Conservation (phyloP, 2,329 filamentous ascomycete genomes). For the Aspergillus sojae region DNA sequence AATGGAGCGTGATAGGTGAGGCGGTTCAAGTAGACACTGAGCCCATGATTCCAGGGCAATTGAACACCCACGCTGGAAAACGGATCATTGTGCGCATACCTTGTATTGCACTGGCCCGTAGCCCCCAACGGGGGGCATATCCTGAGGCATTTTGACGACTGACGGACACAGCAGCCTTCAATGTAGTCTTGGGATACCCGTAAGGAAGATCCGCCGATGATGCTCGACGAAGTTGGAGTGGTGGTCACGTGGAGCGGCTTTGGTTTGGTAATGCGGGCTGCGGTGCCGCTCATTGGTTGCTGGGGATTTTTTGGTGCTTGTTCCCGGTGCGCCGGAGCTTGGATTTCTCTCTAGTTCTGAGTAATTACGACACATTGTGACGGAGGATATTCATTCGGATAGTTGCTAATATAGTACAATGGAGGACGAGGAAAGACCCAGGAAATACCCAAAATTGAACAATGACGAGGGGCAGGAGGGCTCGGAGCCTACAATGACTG, state of each 20-base stretch:
- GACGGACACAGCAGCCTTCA: constrained; percentile 22
- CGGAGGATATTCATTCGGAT: background rate
- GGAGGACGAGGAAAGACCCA: constrained; percentile 58
- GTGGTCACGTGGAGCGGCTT: constrained; percentile 28
- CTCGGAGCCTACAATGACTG: constrained; percentile 34
- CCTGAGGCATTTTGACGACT: constrained; percentile 77
- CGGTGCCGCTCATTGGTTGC: constrained; percentile 30
- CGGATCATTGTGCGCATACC: constrained; percentile 53
- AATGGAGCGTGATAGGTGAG: background rate
- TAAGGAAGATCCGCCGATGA: constrained; percentile 17
- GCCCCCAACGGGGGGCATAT: constrained; percentile 93
- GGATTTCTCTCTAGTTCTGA: background rate
- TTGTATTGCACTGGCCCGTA: constrained; percentile 98
- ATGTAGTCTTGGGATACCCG: constrained; percentile 20
- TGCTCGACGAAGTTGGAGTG: constrained; percentile 33
- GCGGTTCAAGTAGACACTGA: background rate
- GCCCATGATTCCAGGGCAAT: background rate
- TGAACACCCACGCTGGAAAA: constrained; percentile 1
- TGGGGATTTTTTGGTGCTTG: constrained; percentile 2
- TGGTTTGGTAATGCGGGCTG: constrained; percentile 36
- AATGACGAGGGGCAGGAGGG: constrained; percentile 33
- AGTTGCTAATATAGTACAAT: constrained; percentile 35
- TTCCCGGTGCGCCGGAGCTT: constrained; percentile 4
- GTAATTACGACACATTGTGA: background rate
- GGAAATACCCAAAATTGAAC: constrained; percentile 58